Evolutionary conservation across 345 rosid species (phyloP).

Genomic region (Orychophragmus violaceus): DNA sequence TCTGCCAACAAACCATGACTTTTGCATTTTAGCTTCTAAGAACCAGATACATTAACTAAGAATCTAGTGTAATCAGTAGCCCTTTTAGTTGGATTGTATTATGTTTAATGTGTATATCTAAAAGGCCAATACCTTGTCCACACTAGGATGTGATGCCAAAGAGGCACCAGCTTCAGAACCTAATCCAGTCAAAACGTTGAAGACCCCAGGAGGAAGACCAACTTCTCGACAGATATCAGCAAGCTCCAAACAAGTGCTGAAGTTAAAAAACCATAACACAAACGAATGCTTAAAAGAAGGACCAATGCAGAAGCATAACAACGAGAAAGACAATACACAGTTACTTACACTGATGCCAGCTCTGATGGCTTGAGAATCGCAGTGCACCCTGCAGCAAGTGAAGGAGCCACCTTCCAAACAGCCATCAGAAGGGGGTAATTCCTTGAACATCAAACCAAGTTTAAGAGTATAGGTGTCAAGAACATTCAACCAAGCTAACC

Average conservation of each 20-base stretch:
- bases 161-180: slow-evolving; percentile 97
- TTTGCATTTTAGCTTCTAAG: slow-evolving; percentile 4
- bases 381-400: slow-evolving; percentile 93
- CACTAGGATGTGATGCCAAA: slow-evolving; percentile 76
- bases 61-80: background rate
- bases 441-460: slow-evolving; percentile 51
- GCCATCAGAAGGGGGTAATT: slow-evolving; percentile 93
- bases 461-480: background rate
- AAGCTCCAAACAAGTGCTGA: slow-evolving; percentile 96
- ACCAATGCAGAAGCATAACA: background rate
- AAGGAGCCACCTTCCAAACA: slow-evolving; percentile 96
- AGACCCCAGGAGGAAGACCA: slow-evolving; percentile 94
- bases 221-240: slow-evolving; percentile 81
- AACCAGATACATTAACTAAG: background rate
- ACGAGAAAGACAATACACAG: background rate
- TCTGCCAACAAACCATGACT: slow-evolving; percentile 35
- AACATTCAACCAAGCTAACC: background rate
- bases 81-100: background rate
- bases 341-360: slow-evolving; percentile 66
- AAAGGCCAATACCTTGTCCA: slow-evolving; percentile 46
- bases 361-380: slow-evolving; percentile 91
- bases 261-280: slow-evolving; percentile 7
- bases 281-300: background rate
- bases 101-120: background rate
- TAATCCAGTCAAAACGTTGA: slow-evolving; percentile 80